A percentile compares a stretch with the other conserved stretches of the same genome.
These are phyloP conservation scores for Pyracantha coccinea DNA, from an alignment of 331 rosid species.

Conservation along the genomic window DNA sequence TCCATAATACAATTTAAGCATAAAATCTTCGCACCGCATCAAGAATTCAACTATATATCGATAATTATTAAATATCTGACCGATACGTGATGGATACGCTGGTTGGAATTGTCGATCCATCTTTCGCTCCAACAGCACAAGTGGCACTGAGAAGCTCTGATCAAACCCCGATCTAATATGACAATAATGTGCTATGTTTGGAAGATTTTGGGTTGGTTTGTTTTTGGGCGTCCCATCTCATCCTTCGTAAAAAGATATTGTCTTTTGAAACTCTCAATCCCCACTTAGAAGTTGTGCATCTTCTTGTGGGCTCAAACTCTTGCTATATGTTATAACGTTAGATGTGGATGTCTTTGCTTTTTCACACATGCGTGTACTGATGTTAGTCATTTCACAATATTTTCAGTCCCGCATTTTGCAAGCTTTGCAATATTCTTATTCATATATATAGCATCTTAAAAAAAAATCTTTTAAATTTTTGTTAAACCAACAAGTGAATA, in stretches of 20 bases:
- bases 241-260: not conserved
- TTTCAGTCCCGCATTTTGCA: not conserved
- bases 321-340: not conserved
- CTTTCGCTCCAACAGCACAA: not conserved
- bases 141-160: not conserved
- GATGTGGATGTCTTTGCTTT: not conserved
- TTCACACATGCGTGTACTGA: not conserved
- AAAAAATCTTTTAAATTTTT: too few species aligned
- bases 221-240: not conserved
- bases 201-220: not conserved
- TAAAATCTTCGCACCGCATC: too few species aligned
- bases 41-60: too few species aligned
- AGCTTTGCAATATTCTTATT: too few species aligned
- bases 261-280: not conserved
- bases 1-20: too few species aligned
- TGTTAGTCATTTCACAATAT: not conserved
- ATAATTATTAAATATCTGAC: not conserved
- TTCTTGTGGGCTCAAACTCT: not conserved
- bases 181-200: not conserved
- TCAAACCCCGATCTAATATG: not conserved
- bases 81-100: not conserved
- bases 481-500: too few species aligned
- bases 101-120: not conserved
- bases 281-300: not conserved
- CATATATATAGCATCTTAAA: too few species aligned